phyloP scores from a whole-genome alignment of 805 yeast genomes.

The Spathaspora sp. region DNA sequence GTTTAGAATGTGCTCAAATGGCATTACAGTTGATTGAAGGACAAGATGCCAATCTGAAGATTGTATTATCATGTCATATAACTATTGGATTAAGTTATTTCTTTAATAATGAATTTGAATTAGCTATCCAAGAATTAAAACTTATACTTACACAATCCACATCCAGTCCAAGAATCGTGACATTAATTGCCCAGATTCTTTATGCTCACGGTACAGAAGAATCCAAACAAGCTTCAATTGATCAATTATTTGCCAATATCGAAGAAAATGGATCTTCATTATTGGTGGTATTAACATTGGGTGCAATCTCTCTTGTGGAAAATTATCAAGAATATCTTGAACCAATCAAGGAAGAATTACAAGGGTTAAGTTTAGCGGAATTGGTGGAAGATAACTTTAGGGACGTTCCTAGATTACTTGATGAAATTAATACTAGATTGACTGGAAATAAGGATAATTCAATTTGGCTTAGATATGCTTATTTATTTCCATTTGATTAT shows the following conservation, averaged over 20 bases:
- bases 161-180: slow-evolving; percentile 58
- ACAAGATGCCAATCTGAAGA: slow-evolving; percentile 16
- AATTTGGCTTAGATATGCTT: slow-evolving; percentile 67
- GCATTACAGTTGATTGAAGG: slow-evolving; percentile 48
- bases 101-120: slow-evolving; percentile 59
- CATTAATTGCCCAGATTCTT: slow-evolving; percentile 73
- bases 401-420: slow-evolving; percentile 57
- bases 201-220: slow-evolving; percentile 75
- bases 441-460: slow-evolving; percentile 11
- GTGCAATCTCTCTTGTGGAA: slow-evolving; percentile 72
- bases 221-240: slow-evolving; percentile 77
- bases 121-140: slow-evolving; percentile 65
- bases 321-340: slow-evolving; percentile 55
- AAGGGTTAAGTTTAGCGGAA: slow-evolving; percentile 43
- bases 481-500: slow-evolving; percentile 69
- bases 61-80: slow-evolving; percentile 55
- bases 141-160: slow-evolving; percentile 51
- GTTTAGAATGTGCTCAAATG: slow-evolving; percentile 59
- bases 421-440: slow-evolving; percentile 46
- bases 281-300: slow-evolving; percentile 66
- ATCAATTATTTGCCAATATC: slow-evolving; percentile 69
- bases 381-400: slow-evolving; percentile 48
- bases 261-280: slow-evolving; percentile 64
- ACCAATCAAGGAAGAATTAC: slow-evolving; percentile 66
- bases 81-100: slow-evolving; percentile 71